Base-by-base conservation (phyloP, 768 basidiomycete species). In the Boletus reticuloceps region DNA sequence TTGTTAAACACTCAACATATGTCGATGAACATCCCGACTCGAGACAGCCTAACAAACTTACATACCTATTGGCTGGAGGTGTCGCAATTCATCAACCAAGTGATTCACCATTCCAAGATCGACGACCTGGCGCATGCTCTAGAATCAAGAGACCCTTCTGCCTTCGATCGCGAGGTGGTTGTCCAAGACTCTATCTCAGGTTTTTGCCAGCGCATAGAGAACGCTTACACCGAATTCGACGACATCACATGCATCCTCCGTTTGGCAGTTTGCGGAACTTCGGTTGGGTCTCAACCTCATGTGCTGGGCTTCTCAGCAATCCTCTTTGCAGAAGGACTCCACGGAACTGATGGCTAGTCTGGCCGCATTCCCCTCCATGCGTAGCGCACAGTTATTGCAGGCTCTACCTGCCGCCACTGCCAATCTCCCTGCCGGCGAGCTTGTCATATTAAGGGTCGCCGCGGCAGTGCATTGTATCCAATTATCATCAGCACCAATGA, bases 181-280 rank as follows among this genome's bases (percentile, higher is more conserved):
- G 66, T 91, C 27, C 94, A 97, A 67, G 82, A 86, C 41, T 89
- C 92, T 4, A 81, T 95, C 44, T 73, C 80, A 2, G 86, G 89
- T 8, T 95, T 98, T 65, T 72, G 78, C 37, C 88, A 84, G 47
- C 83, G 96, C 11, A 72, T 97, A 53, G 77, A 81, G 46, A 71
- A 75, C 2, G 80, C 79, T 22, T 97, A 96, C 69, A 66, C 76
- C 0, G 85, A 89, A 34, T 88, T 86, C 59, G 68, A 70, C 27
- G 96, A 98, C 70, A 77, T 98, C 53, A 79, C 76, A 41, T 67
- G 73, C 36, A 85, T 90, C 1, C 73, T 98, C 19, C 81, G 81
- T 53, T 72, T 87, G 34, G 85, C 88, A n/a, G 2, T 74, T 92
- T 16, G 77, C 80, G 5, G 78, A 85, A 46, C 70, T 90, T 56